These are phyloP conservation scores for Bonia amplexicaulis DNA, from an alignment of 176 grass and related monocot species.

Conservation along the genomic window DNA sequence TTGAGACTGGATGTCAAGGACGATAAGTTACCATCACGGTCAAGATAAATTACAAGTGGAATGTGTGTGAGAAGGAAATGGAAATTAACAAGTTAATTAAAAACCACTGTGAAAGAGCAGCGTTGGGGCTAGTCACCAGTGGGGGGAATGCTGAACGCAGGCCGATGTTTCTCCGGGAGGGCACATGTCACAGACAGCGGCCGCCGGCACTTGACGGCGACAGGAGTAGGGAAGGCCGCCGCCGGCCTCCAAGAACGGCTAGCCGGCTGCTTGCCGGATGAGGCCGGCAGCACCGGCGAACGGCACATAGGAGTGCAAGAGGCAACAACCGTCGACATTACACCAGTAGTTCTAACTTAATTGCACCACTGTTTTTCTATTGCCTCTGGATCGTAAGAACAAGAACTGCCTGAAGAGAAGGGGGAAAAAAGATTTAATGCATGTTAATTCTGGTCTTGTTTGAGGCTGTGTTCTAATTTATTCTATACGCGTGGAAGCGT, in stretches of 20 bases:
- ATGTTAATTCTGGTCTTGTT: not conserved
- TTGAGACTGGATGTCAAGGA: no score
- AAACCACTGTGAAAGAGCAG: no score
- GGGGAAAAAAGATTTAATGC: not conserved
- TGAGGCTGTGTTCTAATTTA: not conserved
- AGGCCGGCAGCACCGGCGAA: not conserved
- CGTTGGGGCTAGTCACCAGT: constrained; percentile 5
- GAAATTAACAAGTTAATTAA: no score
- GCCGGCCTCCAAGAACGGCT: not conserved
- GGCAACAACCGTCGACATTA: constrained; percentile 11
- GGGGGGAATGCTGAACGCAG: constrained; percentile 28
- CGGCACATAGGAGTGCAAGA: not conserved
- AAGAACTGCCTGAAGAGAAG: not conserved
- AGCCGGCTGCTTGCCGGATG: not conserved
- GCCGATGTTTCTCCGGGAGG: constrained; percentile 30
- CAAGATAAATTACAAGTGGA: no score
- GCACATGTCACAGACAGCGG: not conserved
- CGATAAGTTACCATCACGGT: no score
- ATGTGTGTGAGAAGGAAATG: no score
- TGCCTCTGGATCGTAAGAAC: not conserved
- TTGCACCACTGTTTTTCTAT: not conserved
- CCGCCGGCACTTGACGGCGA: not conserved
- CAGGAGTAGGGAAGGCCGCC: not conserved
- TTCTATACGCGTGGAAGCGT: not conserved
- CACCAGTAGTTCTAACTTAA: not conserved